Conservation (phyloP, 768 basidiomycete genomes). For the Boletus vinaceobasis region DNA sequence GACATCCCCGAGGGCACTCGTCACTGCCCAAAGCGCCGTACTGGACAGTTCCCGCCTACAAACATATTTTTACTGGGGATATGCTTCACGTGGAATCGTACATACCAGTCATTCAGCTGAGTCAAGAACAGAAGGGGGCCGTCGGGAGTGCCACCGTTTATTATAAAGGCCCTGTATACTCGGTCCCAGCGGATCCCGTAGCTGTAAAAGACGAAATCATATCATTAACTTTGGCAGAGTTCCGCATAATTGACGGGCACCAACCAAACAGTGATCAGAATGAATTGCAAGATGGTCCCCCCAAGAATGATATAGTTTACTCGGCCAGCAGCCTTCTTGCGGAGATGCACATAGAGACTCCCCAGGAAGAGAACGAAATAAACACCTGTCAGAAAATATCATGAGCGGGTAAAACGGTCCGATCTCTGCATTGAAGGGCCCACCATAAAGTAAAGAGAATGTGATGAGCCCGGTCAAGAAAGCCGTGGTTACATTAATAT, state of each 20-base stretch:
- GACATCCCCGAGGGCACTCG: slow-evolving; percentile 1
- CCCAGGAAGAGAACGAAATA: slow-evolving; percentile 8
- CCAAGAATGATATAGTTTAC: background rate
- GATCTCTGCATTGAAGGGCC: background rate
- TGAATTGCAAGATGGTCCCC: slow-evolving; percentile 6
- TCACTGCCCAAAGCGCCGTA: slow-evolving; percentile 4
- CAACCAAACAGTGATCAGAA: slow-evolving; percentile 8
- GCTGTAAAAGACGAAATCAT: background rate
- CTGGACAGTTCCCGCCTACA: slow-evolving; percentile 7
- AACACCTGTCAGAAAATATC: background rate
- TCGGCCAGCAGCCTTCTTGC: background rate
- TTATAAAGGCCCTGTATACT: slow-evolving; percentile 6
- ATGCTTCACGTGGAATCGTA: background rate
- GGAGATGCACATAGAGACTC: slow-evolving; percentile 4
- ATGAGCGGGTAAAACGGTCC: background rate
- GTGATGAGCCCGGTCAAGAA: slow-evolving; percentile 8
- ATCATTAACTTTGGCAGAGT: background rate
- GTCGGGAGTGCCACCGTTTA: background rate
- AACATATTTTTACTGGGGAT: background rate
- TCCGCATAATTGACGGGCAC: background rate
- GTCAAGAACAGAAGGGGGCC: slow-evolving; percentile 3
- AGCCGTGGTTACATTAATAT: slow-evolving; percentile 4
- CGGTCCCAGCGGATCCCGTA: slow-evolving; percentile 7
- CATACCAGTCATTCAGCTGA: slow-evolving; percentile 2
- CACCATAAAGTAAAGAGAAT: slow-evolving; percentile 7